phyloP scores from a whole-genome alignment of 2,329 filamentous ascomycete species.

The Tolypocladium ovalisporum region DNA sequence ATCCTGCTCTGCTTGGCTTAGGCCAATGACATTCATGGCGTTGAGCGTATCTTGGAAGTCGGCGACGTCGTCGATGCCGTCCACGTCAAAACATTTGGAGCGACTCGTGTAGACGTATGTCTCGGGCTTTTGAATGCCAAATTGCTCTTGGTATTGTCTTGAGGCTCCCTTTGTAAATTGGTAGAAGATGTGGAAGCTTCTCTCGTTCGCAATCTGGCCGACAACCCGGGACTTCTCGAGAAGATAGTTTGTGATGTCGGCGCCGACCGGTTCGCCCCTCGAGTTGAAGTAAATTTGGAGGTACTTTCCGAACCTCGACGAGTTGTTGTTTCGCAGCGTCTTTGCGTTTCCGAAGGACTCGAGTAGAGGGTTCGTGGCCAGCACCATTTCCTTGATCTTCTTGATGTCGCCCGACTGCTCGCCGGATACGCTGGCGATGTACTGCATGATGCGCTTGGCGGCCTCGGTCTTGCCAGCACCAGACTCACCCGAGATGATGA shows the following conservation, averaged over 20 bases:
- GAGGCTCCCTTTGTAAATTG: constrained; percentile 94
- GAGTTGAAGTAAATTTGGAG: constrained; percentile 92
- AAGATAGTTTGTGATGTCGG: constrained; percentile 96
- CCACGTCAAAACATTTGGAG: constrained; percentile 90
- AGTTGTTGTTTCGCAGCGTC: constrained; percentile 97
- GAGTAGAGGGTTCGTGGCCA: constrained; percentile 92
- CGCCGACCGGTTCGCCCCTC: constrained; percentile 84
- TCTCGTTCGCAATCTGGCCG: constrained; percentile 87
- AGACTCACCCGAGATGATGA: constrained; percentile 98
- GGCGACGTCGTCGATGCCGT: constrained; percentile 81
- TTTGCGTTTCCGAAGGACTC: constrained; percentile 99
- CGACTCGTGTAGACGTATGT: constrained; percentile 89
- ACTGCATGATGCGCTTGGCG: constrained; percentile 98
- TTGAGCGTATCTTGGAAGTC: constrained; percentile 86
- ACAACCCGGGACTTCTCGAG: constrained; percentile 93
- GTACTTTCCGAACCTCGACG: constrained; percentile 96
- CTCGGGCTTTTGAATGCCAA: constrained; percentile 82
- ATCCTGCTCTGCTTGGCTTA: constrained; percentile 82
- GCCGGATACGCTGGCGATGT: constrained; percentile 94
- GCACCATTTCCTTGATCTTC: constrained; percentile 97
- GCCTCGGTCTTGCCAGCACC: constrained; percentile 98
- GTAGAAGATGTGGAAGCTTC: constrained; percentile 99
- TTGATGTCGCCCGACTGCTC: constrained; percentile 79
- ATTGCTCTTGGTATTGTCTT: constrained; percentile 75
- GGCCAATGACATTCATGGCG: constrained; percentile 89